Evolutionary conservation across 1,139 yeast genomes (phyloP).

Genomic region (Kodamaea alishanica): DNA sequence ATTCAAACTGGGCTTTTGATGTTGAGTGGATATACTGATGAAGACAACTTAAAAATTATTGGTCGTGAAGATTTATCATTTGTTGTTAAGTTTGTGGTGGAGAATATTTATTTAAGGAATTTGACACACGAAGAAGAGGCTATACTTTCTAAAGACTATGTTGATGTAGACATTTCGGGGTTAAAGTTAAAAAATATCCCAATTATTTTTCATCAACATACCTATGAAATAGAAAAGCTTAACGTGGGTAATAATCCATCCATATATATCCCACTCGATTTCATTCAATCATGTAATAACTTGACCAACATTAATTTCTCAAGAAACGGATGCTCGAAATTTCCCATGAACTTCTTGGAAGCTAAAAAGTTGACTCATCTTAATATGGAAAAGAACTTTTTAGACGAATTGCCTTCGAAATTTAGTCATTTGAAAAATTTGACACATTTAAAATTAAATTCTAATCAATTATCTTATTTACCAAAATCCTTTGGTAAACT

Average conservation of each 20-base stretch:
- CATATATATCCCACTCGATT: constrained; percentile 76
- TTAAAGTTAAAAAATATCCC: constrained; percentile 83
- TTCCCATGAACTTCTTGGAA: constrained; percentile 70
- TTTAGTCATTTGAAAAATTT: constrained; percentile 53
- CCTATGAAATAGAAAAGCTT: constrained; percentile 75
- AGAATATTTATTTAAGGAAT: constrained; percentile 65
- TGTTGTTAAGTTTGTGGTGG: constrained; percentile 79
- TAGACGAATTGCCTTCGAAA: constrained; percentile 57
- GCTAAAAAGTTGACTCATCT: constrained; percentile 66
- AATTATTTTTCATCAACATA: constrained; percentile 73
- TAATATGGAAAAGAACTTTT: constrained; percentile 75
- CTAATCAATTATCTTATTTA: constrained; percentile 65
- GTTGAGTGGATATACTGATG: constrained; percentile 75
- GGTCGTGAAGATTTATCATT: constrained; percentile 89
- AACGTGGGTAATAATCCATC: constrained; percentile 89
- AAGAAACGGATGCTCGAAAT: constrained; percentile 66
- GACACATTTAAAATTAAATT: constrained; percentile 58
- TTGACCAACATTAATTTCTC: constrained; percentile 65
- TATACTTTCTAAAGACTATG: constrained; percentile 59
- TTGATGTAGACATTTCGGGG: constrained; percentile 70
- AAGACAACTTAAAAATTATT: constrained; percentile 70
- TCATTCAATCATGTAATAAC: constrained; percentile 77
- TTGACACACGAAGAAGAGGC: constrained; percentile 67
- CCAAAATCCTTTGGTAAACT: constrained; percentile 63
- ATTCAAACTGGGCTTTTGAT: constrained; percentile 72